These are phyloP conservation scores for Apostasia ramifera DNA, from an alignment of 106 monocot species.

Conservation along the genomic window DNA sequence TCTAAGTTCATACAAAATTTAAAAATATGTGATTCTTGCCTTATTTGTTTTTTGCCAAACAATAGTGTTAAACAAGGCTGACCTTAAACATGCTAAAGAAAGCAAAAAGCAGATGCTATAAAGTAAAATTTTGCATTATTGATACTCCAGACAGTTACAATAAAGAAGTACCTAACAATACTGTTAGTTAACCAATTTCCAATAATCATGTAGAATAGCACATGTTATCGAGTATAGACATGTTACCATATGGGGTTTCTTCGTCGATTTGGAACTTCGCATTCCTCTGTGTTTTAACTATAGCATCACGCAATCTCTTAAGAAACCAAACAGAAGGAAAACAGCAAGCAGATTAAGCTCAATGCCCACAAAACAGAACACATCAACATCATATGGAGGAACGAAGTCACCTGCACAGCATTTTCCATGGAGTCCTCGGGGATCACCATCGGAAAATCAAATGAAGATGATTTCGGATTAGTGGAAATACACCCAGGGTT, in stretches of 20 bases:
- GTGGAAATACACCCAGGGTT: slow-evolving; percentile 83
- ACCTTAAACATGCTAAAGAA: no score
- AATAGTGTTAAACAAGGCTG: no score
- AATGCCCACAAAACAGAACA: not conserved
- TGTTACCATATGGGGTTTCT: slow-evolving; percentile 61
- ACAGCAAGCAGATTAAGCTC: not conserved
- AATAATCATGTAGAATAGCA: no score
- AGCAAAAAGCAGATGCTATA: no score
- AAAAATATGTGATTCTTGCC: no score
- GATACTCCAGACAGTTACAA: no score
- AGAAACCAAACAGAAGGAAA: not conserved
- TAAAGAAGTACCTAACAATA: no score
- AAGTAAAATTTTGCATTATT: no score
- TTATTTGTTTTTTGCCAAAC: no score
- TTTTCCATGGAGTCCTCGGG: slow-evolving; percentile 34
- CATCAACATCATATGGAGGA: not conserved
- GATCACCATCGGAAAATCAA: slow-evolving; percentile 62
- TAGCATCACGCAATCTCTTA: slow-evolving; percentile 59
- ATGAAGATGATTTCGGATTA: slow-evolving; percentile 84
- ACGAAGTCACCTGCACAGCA: slow-evolving; percentile 37
- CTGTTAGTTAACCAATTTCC: no score
- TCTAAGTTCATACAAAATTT: no score
- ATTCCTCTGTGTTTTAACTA: slow-evolving; percentile 71
- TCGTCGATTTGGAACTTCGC: slow-evolving; percentile 54
- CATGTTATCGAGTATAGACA: not conserved